A percentile compares a stretch with the other conserved stretches of the same genome.
These are phyloP conservation scores for Cordyceps farinosa DNA, from an alignment of 2,329 filamentous ascomycete genomes.

Conservation along the genomic window DNA sequence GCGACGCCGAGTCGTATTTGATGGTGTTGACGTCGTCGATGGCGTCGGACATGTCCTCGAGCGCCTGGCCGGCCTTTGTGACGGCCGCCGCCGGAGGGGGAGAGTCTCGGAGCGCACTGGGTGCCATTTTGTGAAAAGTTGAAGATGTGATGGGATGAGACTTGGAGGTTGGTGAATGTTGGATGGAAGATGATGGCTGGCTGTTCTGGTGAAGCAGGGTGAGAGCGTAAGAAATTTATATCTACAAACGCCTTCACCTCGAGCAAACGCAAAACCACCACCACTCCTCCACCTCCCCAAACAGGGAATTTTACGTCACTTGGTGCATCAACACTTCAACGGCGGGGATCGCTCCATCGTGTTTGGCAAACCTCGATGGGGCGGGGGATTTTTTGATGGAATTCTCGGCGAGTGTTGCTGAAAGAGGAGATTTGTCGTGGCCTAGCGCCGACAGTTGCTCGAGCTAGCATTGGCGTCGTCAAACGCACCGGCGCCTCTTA, in stretches of 20 bases:
- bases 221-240: background rate
- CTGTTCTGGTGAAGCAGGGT: background rate
- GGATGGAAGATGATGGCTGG: background rate
- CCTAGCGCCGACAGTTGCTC: slow-evolving; percentile 11
- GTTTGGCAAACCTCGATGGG: background rate
- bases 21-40: slow-evolving; percentile 52
- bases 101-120: slow-evolving; percentile 23
- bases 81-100: background rate
- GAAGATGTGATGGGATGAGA: background rate
- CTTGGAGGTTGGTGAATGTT: background rate
- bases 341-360: background rate
- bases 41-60: slow-evolving; percentile 49
- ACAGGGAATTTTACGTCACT: background rate
- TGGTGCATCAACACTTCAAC: background rate
- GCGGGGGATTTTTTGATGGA: background rate
- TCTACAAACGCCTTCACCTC: background rate
- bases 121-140: slow-evolving; percentile 25
- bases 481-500: background rate
- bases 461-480: background rate
- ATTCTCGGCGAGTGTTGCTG: slow-evolving; percentile 14
- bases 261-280: background rate
- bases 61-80: slow-evolving; percentile 27
- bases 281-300: background rate
- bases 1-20: slow-evolving; percentile 50
- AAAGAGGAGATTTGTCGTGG: slow-evolving; percentile 7